Evolutionary conservation across 805 yeast species (phyloP), one percentile per base, ranked within the genome.

Genomic region (Ogataea haglerorum): DNA sequence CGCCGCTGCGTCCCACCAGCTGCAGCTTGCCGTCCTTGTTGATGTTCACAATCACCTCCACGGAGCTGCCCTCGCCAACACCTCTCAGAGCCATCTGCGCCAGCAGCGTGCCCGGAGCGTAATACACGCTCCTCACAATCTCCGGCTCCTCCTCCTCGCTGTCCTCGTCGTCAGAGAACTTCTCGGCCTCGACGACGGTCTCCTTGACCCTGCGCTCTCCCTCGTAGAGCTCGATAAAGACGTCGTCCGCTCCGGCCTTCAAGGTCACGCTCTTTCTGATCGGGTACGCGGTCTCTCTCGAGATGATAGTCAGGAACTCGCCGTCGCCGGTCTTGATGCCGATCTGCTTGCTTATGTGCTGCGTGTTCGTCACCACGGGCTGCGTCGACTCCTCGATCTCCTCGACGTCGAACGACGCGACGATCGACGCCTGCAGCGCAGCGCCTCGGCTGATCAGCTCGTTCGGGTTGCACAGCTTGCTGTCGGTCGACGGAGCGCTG

Each of bases 361-460:
- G 91, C 47, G 96, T 90, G 73, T 85, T 85, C 53, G 88, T 73
- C 46, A 90, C 85, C 45, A 85, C 78, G 22, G 95, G 93, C 65
- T 85, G 85, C 54, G 81, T 70, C 43, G 93, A 82, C 68, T 88
- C 95, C 34, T 73, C 69, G 55, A 82, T 71, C 66, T 88, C 93
- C 48, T 85, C 95, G 38, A 77, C 88, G 58, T 83, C 93, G 56
- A 87, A 95, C 43, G 79, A 71, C 57, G 84, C 91, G 48, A 84
- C 70, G 56, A 91, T 72, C 27, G 95, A 80, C 37, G 96, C 99
- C 75, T 93, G 98, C 62, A 91, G 76, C 48, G 98, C 96, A 44
- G 96, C 95, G 68, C 99, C 99, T 60, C 95, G 82, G 50, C 95
- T 82, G 50, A 84, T 72, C 58, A 89, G 74, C 71, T 93, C 98